Base-by-base conservation (phyloP, 2,329 filamentous ascomycete species). In the Arachnomyces sp. region DNA sequence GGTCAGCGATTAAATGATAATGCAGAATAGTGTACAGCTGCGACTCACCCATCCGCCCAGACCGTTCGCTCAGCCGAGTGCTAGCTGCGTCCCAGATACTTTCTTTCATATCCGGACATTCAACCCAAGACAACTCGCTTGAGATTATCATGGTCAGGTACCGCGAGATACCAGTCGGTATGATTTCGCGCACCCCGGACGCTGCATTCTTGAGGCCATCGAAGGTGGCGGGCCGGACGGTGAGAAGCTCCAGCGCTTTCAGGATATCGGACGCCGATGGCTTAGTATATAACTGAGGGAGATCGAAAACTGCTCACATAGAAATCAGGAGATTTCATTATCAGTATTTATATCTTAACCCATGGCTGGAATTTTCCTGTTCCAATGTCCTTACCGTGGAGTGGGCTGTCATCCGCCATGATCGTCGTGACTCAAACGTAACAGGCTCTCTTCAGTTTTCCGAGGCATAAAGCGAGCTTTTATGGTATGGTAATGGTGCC, bases 201-300 rank as follows among this genome's bases (percentile, higher is more conserved):
- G 49, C 50, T 38, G 56, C 56, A 32, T 50, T 46, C 17, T 46
- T 50, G 17, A 46, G 56, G 30, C 48, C 48, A n/a, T 52, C 50
- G 43, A 69, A 68, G 37, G 48, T 55, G 3, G 76, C 77, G 15
- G 85, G 85, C 40, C 78, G 73, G 28, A 83, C 66, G 43, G 77
- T 74, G 28, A 95, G 73, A 18, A 77, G 66, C 28, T 75, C 65
- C n/a, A 95, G 75, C 17, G 78, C 77, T 17, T 71, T 64, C 36
- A 86, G 63, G 34, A 95, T 72, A 3, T 74, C 70, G 25, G 69
- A 65, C 43, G 77, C 80, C 14, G 78, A 69, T 5, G 89, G 89
- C 54, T 78, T 82, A 52, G 82, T 77, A 73, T 88, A 86, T 46
- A 90, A 73, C 55, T 88, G 85, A n/a, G 88, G 86, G 17, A 95